Evolutionary conservation across 805 yeast genomes (phyloP).

Genomic region (Ascoidea tarda): DNA sequence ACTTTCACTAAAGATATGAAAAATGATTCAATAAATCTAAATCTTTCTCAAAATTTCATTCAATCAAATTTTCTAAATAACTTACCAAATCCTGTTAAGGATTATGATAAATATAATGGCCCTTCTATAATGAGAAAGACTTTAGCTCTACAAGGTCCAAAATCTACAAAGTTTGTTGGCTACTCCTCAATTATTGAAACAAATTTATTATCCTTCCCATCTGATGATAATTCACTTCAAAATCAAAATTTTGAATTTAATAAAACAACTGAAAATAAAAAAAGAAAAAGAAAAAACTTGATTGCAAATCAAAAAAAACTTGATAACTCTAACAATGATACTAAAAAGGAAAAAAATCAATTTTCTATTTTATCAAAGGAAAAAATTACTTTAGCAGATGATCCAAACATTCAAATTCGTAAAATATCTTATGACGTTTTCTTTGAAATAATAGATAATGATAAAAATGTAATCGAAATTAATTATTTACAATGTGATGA

Average conservation of each 20-base stretch:
- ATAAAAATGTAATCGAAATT: conserved; percentile 14
- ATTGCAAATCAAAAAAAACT: conserved; percentile 3
- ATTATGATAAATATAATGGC: conserved; percentile 16
- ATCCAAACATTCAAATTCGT: conserved; percentile 10
- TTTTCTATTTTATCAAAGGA: conserved; percentile 1
- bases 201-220: conserved; percentile 10
- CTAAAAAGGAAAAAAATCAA: background rate
- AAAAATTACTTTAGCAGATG: conserved; percentile 1
- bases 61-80: no score
- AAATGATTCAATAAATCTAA: background rate
- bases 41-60: conserved; percentile 5
- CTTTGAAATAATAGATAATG: conserved; percentile 15
- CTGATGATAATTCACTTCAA: background rate
- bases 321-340: conserved; percentile 1
- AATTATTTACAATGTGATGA: conserved; percentile 16
- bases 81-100: conserved; percentile 16
- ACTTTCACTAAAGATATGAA: conserved; percentile 11
- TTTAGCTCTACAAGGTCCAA: conserved; percentile 16
- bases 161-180: conserved; percentile 15
- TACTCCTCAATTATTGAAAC: conserved; percentile 15
- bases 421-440: conserved; percentile 13
- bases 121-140: conserved; percentile 17
- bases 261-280: background rate
- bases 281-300: background rate
- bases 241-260: conserved; percentile 5